phyloP scores from a whole-genome alignment of 176 grass and related monocot genomes.

The Oryza coarctata region DNA sequence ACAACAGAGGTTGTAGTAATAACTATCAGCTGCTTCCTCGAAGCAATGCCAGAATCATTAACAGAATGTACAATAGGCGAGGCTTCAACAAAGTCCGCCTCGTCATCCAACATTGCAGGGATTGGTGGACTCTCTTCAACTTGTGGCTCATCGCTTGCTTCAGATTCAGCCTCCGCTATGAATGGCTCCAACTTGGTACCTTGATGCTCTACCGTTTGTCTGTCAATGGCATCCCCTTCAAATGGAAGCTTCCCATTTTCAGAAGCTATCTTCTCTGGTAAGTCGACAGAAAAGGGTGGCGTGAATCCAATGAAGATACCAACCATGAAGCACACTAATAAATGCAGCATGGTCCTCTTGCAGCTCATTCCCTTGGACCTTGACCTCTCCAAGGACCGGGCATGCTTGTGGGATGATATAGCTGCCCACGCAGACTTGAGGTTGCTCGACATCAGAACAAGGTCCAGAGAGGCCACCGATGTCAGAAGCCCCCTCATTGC shows the following conservation, averaged over 20 bases:
- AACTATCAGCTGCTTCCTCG: slow-evolving; percentile 78
- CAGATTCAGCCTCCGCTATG: slow-evolving; percentile 38
- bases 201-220: slow-evolving; percentile 33
- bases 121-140: slow-evolving; percentile 44
- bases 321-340: slow-evolving; percentile 62
- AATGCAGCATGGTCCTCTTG: slow-evolving; percentile 57
- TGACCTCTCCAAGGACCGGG: slow-evolving; percentile 61
- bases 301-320: slow-evolving; percentile 84
- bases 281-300: slow-evolving; percentile 68
- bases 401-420: slow-evolving; percentile 58
- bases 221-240: slow-evolving; percentile 38
- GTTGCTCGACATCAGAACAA: slow-evolving; percentile 46
- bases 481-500: slow-evolving; percentile 64
- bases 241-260: slow-evolving; percentile 49
- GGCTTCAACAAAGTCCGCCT: slow-evolving; percentile 48
- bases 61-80: slow-evolving; percentile 20
- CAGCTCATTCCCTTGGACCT: slow-evolving; percentile 65
- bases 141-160: slow-evolving; percentile 21
- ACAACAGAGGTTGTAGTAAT: slow-evolving; percentile 83
- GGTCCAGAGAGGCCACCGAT: slow-evolving; percentile 49
- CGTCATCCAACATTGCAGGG: slow-evolving; percentile 50
- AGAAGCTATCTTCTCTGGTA: slow-evolving; percentile 50
- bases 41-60: slow-evolving; percentile 44
- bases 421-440: slow-evolving; percentile 56
- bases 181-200: slow-evolving; percentile 39